Percentiles rank a stretch among this genome's conserved stretches.
These are phyloP conservation scores for Mariannaea sp. DNA, from an alignment of 2,329 filamentous ascomycete species.

Conservation along the genomic window DNA sequence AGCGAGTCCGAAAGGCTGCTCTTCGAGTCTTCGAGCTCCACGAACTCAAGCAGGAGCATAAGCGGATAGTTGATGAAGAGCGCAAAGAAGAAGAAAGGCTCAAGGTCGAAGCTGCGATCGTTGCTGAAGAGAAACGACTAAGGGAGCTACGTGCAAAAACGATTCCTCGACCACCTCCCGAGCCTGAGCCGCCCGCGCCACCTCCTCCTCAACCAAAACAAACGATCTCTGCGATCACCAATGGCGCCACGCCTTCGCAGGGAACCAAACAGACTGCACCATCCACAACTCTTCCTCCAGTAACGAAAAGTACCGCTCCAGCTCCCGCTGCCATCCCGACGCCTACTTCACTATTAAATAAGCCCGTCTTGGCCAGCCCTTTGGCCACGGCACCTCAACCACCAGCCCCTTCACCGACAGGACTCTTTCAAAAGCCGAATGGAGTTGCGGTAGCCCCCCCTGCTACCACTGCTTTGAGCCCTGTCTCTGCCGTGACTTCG, in stretches of 20 bases:
- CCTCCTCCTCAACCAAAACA: slow-evolving; percentile 29
- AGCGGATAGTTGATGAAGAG: slow-evolving; percentile 51
- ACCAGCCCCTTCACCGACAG: slow-evolving; percentile 17
- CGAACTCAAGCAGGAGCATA: slow-evolving; percentile 51
- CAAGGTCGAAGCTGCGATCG: slow-evolving; percentile 49
- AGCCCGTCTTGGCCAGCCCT: slow-evolving; percentile 29
- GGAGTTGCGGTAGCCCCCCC: slow-evolving; percentile 9
- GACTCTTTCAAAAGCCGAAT: slow-evolving; percentile 29
- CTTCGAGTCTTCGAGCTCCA: slow-evolving; percentile 55
- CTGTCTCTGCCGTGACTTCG: slow-evolving; percentile 1
- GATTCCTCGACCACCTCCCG: slow-evolving; percentile 50
- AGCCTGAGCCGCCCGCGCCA: slow-evolving; percentile 40
- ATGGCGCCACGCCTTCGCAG: slow-evolving; percentile 31
- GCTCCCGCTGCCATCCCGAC: slow-evolving; percentile 19
- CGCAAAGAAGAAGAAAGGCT: slow-evolving; percentile 53
- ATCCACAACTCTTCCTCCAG: slow-evolving; percentile 27
- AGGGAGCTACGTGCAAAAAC: slow-evolving; percentile 53
- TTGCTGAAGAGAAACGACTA: slow-evolving; percentile 54
- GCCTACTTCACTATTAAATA: slow-evolving; percentile 28
- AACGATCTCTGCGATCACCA: slow-evolving; percentile 22
- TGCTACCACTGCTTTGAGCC: slow-evolving; percentile 3
- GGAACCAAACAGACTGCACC: slow-evolving; percentile 28
- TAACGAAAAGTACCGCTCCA: slow-evolving; percentile 26
- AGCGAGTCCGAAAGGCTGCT: slow-evolving; percentile 62
- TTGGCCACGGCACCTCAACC: slow-evolving; percentile 25